Conservation (phyloP, 2,329 filamentous ascomycete genomes). For the Neofusicoccum sp. region DNA sequence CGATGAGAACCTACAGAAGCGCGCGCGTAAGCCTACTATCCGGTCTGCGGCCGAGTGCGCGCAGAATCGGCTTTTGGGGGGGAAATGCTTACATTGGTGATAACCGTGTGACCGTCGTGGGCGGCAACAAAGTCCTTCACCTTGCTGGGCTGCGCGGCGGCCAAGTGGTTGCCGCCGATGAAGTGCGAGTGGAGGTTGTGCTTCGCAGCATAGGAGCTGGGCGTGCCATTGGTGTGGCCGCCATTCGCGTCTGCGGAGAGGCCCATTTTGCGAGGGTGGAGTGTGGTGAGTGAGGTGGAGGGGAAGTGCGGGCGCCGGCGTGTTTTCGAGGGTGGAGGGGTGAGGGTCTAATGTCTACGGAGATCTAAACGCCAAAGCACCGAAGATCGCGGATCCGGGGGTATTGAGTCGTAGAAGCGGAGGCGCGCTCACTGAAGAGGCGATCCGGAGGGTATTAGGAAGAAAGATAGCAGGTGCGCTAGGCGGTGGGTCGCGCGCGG, state of each 20-base stretch:
- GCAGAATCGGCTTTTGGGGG: neutral
- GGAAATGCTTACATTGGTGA: conserved; percentile 78
- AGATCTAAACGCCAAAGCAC: neutral
- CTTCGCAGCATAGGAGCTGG: conserved; percentile 72
- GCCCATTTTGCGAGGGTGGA: conserved; percentile 4
- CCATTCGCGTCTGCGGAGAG: conserved; percentile 11
- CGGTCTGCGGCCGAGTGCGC: neutral
- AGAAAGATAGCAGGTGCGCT: conserved; percentile 3
- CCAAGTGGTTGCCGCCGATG: conserved; percentile 88
- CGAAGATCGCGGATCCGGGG: neutral
- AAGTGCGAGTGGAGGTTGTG: conserved; percentile 87
- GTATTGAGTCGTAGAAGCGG: neutral
- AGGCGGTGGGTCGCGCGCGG: neutral
- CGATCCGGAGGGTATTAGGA: neutral
- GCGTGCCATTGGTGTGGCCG: conserved; percentile 48
- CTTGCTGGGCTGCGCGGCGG: conserved; percentile 75
- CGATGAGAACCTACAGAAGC: conserved; percentile 77
- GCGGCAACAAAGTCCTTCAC: conserved; percentile 95
- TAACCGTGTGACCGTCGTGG: conserved; percentile 93
- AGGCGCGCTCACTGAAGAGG: neutral
- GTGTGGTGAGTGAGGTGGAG: neutral
- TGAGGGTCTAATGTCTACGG: neutral
- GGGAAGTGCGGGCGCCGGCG: neutral
- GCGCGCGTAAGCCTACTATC: neutral
- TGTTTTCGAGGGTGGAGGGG: neutral